Evolutionary conservation across 2,329 filamentous ascomycete species (phyloP), one percentile per base, ranked within the genome.

Genomic region (Alternaria ventricosa): DNA sequence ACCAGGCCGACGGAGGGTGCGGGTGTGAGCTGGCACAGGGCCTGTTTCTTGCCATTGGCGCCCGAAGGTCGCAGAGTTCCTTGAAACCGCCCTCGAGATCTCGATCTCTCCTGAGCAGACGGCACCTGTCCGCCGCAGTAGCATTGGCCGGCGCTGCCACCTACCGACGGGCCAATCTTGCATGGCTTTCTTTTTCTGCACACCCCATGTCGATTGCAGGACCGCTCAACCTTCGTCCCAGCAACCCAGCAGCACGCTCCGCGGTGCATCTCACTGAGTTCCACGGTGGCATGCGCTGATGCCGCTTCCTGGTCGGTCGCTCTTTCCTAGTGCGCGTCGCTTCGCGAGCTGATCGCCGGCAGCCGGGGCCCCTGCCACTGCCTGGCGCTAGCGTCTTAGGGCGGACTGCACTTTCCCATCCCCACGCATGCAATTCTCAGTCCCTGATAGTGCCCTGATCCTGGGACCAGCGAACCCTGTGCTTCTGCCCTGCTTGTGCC

Each of bases 371-470:
- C 67, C 65, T 67, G 62, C 60, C 46, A 57, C 61, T 51, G 22
- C 27, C 22, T 22, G 15, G 57, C 64, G 55, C 60, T 65, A 69
- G 60, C 53, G 54, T 47, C 55, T 55, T 62, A 57, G 60, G 60
- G 61, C 61, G 59, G 30, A 47, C 55, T 57, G 61, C 57, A 63
- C 54, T 57, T 62, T 57, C 59, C 59, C 54, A 61, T 65, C 58
- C 58, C 50, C 54, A 53, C 60, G 63, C 61, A 69, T 67, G 62
- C 61, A 55, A 56, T 66, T 69, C 61, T 66, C 55, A 61, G 55
- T 63, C 60, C 60, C 60, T 63, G 60, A 60, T 60, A 68, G 56
- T 57, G 61, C 67, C 67, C 65, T 69, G 67, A 62, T 67, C 67
- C 67, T 56, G 63, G 67, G 55, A 33, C 45, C 12, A 15, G 30